phyloP scores from a whole-genome alignment of 352 stramenopile species.

The Phytophthora vignae region DNA sequence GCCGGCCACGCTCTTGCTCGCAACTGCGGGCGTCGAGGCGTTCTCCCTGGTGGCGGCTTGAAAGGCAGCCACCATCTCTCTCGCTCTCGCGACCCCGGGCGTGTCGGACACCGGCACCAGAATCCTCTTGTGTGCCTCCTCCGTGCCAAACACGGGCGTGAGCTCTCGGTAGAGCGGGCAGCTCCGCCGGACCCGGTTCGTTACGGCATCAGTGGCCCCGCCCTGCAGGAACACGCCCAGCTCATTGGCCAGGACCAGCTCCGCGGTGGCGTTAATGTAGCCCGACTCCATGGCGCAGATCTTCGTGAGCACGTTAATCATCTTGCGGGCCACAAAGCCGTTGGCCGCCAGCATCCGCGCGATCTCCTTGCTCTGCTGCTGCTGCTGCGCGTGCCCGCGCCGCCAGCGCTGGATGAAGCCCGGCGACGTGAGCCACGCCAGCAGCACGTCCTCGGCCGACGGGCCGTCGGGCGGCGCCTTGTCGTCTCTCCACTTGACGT shows the following conservation, averaged over 20 bases:
- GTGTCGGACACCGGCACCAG: neutral
- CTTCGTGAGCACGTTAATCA: conserved; percentile 25
- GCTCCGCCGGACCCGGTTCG: conserved; percentile 23
- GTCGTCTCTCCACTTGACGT: neutral
- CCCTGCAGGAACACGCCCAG: conserved; percentile 33
- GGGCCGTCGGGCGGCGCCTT: neutral
- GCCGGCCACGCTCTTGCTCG: conserved; percentile 5
- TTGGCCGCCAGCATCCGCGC: conserved; percentile 19
- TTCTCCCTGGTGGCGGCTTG: neutral
- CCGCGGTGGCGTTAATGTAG: conserved; percentile 26
- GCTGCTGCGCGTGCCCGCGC: neutral
- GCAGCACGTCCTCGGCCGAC: neutral
- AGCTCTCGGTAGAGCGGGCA: conserved; percentile 48
- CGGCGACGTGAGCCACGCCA: neutral
- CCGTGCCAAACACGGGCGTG: conserved; percentile 23
- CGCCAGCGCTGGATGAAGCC: neutral
- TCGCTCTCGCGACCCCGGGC: neutral
- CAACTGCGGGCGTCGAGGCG: neutral
- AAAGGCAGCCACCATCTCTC: neutral
- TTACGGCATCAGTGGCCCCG: conserved; percentile 15
- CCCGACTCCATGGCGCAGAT: conserved; percentile 24
- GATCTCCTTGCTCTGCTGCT: conserved; percentile 17
- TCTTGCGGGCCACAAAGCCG: conserved; percentile 23
- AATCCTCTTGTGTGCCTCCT: neutral
- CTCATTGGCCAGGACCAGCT: conserved; percentile 27